Evolutionary conservation across 345 rosid species (phyloP), one percentile per base, ranked within the genome.

Genomic region (Mangifera indica): DNA sequence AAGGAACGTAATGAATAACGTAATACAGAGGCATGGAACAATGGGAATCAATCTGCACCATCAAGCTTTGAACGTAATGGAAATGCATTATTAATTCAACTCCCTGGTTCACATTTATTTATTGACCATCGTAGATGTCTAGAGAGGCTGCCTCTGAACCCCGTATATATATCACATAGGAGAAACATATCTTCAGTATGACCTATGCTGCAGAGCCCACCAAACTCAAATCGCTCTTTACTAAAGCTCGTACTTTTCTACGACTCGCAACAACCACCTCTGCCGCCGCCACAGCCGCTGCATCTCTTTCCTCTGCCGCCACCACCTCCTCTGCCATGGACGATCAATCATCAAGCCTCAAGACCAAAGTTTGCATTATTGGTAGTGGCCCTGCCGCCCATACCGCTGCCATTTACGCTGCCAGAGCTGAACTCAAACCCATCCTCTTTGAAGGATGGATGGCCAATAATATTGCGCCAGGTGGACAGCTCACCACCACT

Each of bases 341-440:
- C 15, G 84, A 79, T 54, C 82, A 74, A 44, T 73, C 69, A 0
- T 37, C 42, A 52, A n/a, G 73, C 51, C 75, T 82, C 42, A 81
- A 74, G 59, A 91, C 98, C 61, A 92, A 87, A 63, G 78, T 96
- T 18, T 96, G 98, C 76, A 93, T 96, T 81, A 86, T 93, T 67
- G 99, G 99, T 4, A 89, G 94, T 67, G 98, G 99, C 32, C 99
- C 99, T 7, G 97, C 99, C 0, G 99, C 91, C 17, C 98, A 96
- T 84, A 96, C 99, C 17, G 98, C 99, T 26, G 98, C 99, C 62
- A 91, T 93, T 72, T 96, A 96, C 75, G 89, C 99, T 21, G 78
- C 98, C 40, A 84, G 98, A 46, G 99, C 99, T 0, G 94, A 91
- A 82, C 92, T 96, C 32, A 89, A 91, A 81, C 98, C 99, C 48